phyloP scores from a whole-genome alignment of 228 moss, liverwort and hornwort species.

The Sphagnum magellanicum region DNA sequence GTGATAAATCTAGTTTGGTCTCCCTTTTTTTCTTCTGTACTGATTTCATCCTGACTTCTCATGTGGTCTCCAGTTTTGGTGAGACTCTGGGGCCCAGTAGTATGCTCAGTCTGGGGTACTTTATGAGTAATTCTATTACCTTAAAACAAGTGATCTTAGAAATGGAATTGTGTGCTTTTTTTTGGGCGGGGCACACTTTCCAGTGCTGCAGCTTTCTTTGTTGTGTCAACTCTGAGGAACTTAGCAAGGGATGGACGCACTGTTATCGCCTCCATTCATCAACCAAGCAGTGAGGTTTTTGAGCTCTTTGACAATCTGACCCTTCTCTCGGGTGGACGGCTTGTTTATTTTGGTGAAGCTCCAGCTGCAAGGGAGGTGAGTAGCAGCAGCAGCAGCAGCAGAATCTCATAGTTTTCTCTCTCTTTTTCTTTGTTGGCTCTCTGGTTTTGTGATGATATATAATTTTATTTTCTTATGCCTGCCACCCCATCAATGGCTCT shows the following conservation, averaged over 20 bases:
- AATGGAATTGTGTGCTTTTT: no score
- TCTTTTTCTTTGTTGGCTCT: background rate
- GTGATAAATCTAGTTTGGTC: no score
- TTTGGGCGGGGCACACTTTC: background rate
- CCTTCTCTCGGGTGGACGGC: conserved; percentile 48
- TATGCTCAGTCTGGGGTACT: no score
- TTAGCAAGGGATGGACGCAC: conserved; percentile 56
- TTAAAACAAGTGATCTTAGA: no score
- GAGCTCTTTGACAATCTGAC: conserved; percentile 55
- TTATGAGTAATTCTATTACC: no score
- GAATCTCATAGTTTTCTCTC: background rate
- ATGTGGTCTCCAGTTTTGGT: background rate
- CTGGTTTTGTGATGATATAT: background rate
- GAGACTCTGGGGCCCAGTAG: background rate
- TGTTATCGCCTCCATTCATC: conserved; percentile 62
- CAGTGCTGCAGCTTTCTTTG: conserved; percentile 65
- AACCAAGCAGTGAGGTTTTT: conserved; percentile 66
- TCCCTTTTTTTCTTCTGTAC: background rate
- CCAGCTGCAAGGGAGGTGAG: conserved; percentile 38
- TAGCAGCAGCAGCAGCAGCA: background rate
- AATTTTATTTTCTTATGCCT: background rate
- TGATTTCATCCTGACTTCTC: background rate
- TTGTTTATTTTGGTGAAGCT: conserved; percentile 49
- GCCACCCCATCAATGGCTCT: background rate
- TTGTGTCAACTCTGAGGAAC: conserved; percentile 50